These are phyloP conservation scores for Boechera divaricarpa DNA, from an alignment of 345 rosid species.

Conservation along the genomic window DNA sequence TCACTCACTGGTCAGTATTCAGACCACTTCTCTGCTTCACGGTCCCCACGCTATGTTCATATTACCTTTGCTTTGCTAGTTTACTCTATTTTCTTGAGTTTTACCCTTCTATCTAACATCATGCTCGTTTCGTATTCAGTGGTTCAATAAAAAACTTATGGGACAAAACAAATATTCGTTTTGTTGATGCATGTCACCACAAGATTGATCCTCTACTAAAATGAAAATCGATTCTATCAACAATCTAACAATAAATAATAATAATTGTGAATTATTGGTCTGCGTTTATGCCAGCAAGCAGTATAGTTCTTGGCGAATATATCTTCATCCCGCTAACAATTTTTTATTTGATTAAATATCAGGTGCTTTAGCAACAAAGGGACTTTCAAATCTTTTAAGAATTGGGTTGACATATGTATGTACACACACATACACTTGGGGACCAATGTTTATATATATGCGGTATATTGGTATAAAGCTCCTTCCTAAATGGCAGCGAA, in stretches of 20 bases:
- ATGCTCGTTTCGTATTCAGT: not conserved
- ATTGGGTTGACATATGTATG: conserved; percentile 27
- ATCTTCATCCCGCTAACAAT: conserved; percentile 15
- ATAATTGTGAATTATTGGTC: conserved; percentile 19
- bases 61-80: conserved; percentile 5
- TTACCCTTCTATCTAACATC: not conserved
- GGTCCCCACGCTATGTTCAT: conserved; percentile 37
- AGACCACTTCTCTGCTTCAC: conserved; percentile 17
- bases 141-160: not conserved
- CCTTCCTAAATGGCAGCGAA: conserved; percentile 30
- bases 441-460: conserved; percentile 30
- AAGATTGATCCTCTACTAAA: too few relatives aligned
- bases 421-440: conserved; percentile 21
- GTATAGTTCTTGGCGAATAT: conserved; percentile 33
- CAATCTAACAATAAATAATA: conserved; percentile 1
- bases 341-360: conserved; percentile 3
- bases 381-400: not conserved
- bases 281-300: conserved; percentile 14
- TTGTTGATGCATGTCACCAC: not conserved
- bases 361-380: conserved; percentile 41
- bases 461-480: conserved; percentile 23
- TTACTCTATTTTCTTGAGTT: not conserved
- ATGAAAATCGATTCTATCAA: conserved; percentile 8
- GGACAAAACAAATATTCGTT: not conserved
- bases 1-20: conserved; percentile 5